A percentile compares a stretch with the other conserved stretches of the same genome.
Evolutionary conservation across 805 yeast species (phyloP).

Genomic region (Kluyveromyces dobzhanskii): DNA sequence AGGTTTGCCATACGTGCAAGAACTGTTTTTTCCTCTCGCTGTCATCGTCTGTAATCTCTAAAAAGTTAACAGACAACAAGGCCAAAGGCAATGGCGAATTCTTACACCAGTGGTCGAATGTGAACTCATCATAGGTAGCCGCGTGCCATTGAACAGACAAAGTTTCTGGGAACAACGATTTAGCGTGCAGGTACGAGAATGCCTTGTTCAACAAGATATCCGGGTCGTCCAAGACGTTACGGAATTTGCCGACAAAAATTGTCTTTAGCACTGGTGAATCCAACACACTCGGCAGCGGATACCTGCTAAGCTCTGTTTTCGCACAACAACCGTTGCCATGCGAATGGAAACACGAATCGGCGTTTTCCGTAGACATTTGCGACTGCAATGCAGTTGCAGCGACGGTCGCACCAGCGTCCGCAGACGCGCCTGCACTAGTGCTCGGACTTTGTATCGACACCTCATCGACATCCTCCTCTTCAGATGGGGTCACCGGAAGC

Average conservation of each 20-base stretch:
- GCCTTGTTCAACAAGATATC: slow-evolving; percentile 1
- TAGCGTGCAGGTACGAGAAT: background rate
- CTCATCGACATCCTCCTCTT: slow-evolving; percentile 1
- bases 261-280: background rate
- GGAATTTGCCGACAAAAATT: slow-evolving; percentile 1
- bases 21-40: slow-evolving; percentile 1
- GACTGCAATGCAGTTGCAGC: too few relatives aligned
- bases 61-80: slow-evolving; percentile 1
- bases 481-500: slow-evolving; percentile 3
- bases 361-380: too few relatives aligned
- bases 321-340: too few relatives aligned
- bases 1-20: slow-evolving; percentile 8
- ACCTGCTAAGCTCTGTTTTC: background rate
- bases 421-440: too few relatives aligned
- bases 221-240: slow-evolving; percentile 1
- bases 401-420: too few relatives aligned
- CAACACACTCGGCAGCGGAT: background rate
- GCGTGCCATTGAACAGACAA: background rate
- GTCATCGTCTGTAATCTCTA: background rate
- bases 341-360: too few relatives aligned
- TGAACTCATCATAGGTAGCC: background rate
- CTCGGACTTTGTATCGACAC: background rate
- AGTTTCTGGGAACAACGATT: slow-evolving; percentile 1
- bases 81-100: slow-evolving; percentile 5
- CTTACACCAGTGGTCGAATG: slow-evolving; percentile 2